Evolutionary conservation across 345 rosid species (phyloP).

Genomic region (Citrus sinensis): DVS_A1.0 CM039163.1:21179001-21179500

Average conservation of each 20-base stretch:
- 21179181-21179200: conserved; percentile 15
- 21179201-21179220: neutral
- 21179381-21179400: neutral
- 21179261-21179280: neutral
- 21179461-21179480: neutral
- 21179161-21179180: neutral
- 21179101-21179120: conserved; percentile 88
- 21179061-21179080: conserved; percentile 5
- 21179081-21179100: conserved; percentile 76
- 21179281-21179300: neutral
- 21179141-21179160: neutral
- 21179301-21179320: neutral
- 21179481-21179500: too few species aligned
- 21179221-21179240: neutral
- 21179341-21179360: neutral
- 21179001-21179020: conserved; percentile 10
- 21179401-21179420: neutral
- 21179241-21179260: neutral
- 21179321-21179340: neutral
- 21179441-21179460: neutral
- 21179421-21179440: neutral
- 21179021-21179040: neutral
- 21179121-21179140: conserved; percentile 46
- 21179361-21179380: neutral
- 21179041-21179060: conserved; percentile 2